Percentiles rank a stretch among this genome's conserved stretches.
Evolutionary conservation across 352 stramenopile genomes (phyloP).

Genomic region (Phytophthora brassicae): DNA sequence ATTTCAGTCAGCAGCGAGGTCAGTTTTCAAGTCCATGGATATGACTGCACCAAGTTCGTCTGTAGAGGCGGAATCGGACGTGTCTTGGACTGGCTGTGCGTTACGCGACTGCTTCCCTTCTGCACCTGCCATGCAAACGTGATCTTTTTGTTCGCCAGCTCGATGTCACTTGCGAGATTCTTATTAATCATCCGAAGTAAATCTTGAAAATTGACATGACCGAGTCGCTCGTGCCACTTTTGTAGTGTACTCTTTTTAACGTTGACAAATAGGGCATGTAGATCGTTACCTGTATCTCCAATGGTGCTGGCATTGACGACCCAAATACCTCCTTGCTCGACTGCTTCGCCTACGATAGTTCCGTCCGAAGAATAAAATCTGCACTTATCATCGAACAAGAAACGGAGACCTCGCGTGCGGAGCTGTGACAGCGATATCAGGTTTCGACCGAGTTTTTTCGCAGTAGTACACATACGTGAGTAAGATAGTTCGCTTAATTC

Average conservation of each 20-base stretch:
- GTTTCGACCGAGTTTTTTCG: too few species aligned
- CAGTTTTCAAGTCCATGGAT: conserved; percentile 12
- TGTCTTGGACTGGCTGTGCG: too few species aligned
- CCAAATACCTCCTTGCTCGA: background rate
- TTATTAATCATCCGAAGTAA: background rate
- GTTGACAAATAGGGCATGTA: background rate
- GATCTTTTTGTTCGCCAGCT: background rate
- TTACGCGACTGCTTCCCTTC: conserved; percentile 9
- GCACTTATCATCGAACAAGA: background rate
- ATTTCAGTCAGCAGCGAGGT: background rate
- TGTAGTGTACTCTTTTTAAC: background rate
- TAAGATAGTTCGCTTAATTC: too few species aligned
- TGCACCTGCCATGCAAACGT: conserved; percentile 6
- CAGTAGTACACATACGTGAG: too few species aligned
- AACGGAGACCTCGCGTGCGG: background rate
- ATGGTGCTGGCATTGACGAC: background rate
- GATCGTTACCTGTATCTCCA: background rate
- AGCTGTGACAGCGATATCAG: background rate
- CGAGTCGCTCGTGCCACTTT: background rate
- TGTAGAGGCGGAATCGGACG: conserved; percentile 5
- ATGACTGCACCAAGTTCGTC: conserved; percentile 10
- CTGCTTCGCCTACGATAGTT: background rate
- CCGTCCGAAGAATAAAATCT: background rate
- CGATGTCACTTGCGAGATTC: background rate
- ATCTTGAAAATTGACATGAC: background rate